Conservation (phyloP, 2,329 filamentous ascomycete species). For the Fusarium sp. region DNA sequence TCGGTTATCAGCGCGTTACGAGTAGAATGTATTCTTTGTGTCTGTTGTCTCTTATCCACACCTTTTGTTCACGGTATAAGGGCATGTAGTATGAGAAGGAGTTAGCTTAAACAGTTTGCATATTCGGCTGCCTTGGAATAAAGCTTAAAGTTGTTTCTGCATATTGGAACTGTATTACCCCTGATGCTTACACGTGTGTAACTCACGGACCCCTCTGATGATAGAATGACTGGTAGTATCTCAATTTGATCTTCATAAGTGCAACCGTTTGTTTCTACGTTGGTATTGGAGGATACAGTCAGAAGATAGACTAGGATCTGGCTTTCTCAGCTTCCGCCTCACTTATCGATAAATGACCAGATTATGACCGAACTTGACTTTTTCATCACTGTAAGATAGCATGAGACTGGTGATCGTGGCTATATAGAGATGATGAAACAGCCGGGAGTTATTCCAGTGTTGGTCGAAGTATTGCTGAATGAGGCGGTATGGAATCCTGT, state of each 20-base stretch:
- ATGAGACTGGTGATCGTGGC: neutral
- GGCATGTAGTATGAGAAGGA: neutral
- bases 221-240: constrained; percentile 5
- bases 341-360: constrained; percentile 13
- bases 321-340: constrained; percentile 12
- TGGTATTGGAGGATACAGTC: neutral
- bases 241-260: neutral
- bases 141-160: neutral
- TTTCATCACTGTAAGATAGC: neutral
- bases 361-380: neutral
- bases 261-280: neutral
- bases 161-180: constrained; percentile 20
- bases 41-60: neutral
- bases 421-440: neutral
- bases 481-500: constrained; percentile 26
- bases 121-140: neutral
- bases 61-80: constrained; percentile 3
- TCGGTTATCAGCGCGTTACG: neutral
- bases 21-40: neutral
- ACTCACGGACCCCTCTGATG: neutral
- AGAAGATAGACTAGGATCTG: neutral
- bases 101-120: neutral
- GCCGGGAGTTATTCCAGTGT: neutral
- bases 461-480: constrained; percentile 1
- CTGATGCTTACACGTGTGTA: constrained; percentile 24